Evolutionary conservation across 139 green algal genomes (phyloP), one percentile per base, ranked within the genome.

Genomic region (Chlamydomonas applanata): DNA sequence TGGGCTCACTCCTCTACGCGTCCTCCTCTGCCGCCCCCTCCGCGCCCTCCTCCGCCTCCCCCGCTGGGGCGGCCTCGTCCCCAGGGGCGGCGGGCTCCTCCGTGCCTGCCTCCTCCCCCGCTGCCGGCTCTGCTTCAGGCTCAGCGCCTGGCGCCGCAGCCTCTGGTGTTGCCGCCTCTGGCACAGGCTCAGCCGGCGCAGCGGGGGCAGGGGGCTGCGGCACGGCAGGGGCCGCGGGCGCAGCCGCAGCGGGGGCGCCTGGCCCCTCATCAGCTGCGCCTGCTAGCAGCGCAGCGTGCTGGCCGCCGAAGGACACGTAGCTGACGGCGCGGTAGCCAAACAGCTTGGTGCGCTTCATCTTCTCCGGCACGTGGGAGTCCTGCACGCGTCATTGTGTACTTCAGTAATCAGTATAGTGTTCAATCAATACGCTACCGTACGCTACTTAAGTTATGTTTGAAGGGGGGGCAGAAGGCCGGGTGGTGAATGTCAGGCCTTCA

Each of bases 271-370:
- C 68, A 22, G 46, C 24, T 40, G 62, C 29, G 11, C 75, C 80
- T 25, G 86, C 82, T 60, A 88, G 80, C 77, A 96, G 69, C 30
- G 81, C 81, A 0, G 79, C 89, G 69, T 95, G 89, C 86, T 96
- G 92, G 1, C 91, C 90, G 27, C 92, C 92, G 73, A 96, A 91
- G 40, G 88, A 75, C 36, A 96, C 30, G 63, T 72, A 64, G 52
- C 89, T 3, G 20, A 90, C 80, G 9, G 66, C 56, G 9, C 76
- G 56, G 30, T 85, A 73, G 29, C 82, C 78, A 71, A 92, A 90
- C 44, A 74, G n/a, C 80, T 82, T 86, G 46, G 76, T 71, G 44
- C 80, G 73, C 40, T 72, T 76, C 61, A 93, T 67, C 81, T 86
- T 86, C 45, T 82, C 54, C 0, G 90, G 89, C 63, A 91, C 59